Evolutionary conservation across 1,284 basidiomycete species (phyloP), one percentile per base, ranked within the genome.

Genomic region (Irpex rosettiformis): DNA sequence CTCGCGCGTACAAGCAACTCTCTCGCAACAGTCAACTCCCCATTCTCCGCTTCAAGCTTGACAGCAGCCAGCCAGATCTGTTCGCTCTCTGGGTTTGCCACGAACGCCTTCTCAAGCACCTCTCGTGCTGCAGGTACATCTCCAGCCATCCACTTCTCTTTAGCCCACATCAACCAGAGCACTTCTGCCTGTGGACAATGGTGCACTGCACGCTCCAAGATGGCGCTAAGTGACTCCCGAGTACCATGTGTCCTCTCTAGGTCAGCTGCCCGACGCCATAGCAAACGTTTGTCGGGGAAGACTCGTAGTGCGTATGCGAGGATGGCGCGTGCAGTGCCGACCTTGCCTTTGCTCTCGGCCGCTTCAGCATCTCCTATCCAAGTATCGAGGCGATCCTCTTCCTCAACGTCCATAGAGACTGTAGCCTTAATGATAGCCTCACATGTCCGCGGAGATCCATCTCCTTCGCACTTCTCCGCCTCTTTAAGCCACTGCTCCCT

Each of bases 11-110:
- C 84, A 59, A 98, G 80, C 57, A 99, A 76, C 72, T 94, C 88
- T 58, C 87, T 78, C 0, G 96, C 96, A 10, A 93, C 94, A 16
- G 80, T 85, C 60, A 92, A 79, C 69, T 98, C 91, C 1, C 92
- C 92, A 61, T 96, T 96, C 77, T 97, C 94, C 0, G 94, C 90
- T 67, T 98, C 96, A 6, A 98, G 80, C 75, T 98, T 97, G 61
- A 97, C 94, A 21, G 96, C 96, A 0, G 96, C 96, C 45, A 99
- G 77, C 91, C 96, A 99, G 68, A 99, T 98, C 61, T 91, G 88
- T 73, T 99, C 97, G 69, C 93, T 96, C 70, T 98, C 95, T 16
- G 95, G 91, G 70, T 98, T 99, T 52, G 93, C 92, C 61, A 92
- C 86, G 78, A 98, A 98, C 0, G 97, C 95, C 47, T 85, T 84